A percentile compares a stretch with the other conserved stretches of the same genome.
These are phyloP conservation scores for Paramecium biaurelia DNA, from an alignment of 73 alveolate genomes.

Conservation along the genomic window DNA sequence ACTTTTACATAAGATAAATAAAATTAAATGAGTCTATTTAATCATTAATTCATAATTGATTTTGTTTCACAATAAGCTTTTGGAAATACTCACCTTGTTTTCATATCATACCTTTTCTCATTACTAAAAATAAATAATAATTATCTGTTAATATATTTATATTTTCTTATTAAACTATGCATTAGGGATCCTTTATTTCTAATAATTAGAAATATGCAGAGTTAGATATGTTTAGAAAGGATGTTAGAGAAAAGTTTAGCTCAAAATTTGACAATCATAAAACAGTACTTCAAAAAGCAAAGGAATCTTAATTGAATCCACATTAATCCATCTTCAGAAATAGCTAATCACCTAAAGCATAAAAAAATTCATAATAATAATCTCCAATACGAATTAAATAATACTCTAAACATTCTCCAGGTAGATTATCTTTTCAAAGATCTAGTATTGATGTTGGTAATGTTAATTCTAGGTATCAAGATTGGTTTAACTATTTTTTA, in stretches of 20 bases:
- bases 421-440: not conserved
- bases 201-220: not conserved
- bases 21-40: not conserved
- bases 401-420: not conserved
- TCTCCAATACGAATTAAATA: not conserved
- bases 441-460: not conserved
- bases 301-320: not conserved
- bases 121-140: not conserved
- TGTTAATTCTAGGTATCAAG: not conserved
- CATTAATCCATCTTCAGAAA: not conserved
- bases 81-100: not conserved
- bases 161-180: not conserved
- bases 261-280: not conserved
- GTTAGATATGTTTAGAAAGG: slow-evolving; percentile 1
- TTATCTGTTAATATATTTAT: not conserved
- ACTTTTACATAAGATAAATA: not conserved
- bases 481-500: not conserved
- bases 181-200: slow-evolving; percentile 6
- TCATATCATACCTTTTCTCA: not conserved
- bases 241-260: not conserved
- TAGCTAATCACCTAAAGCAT: not conserved
- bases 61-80: not conserved
- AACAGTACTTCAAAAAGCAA: not conserved
- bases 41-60: not conserved
- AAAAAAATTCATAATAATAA: not conserved